Evolutionary conservation across 176 grass and related monocot genomes (phyloP), one percentile per base, ranked within the genome.

Genomic region (Ananas comosus): DNA sequence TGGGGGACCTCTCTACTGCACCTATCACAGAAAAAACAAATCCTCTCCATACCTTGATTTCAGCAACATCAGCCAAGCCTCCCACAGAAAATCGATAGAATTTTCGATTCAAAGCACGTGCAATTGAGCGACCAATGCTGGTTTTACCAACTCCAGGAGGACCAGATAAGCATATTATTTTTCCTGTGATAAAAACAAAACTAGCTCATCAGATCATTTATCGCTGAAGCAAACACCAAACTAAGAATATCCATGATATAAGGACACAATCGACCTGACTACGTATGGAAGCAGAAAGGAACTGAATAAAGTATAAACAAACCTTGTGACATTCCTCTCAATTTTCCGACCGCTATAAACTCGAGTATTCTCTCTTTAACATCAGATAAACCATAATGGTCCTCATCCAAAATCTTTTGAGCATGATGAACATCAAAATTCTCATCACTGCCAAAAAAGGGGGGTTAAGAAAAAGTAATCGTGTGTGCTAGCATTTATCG

Each of bases 121-220:
- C 94, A 88, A 99, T 99, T 75, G 94, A 99, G 68, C 87, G 89
- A 12, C 94, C 94, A 68, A 99, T 91, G 78, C 94, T 99, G 42
- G 94, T 99, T 85, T 99, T 99, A 79, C 94, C 94, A 67, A 99
- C 94, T 78, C 94, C 94, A 80, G 94, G 94, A 7, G 94, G 94
- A n/a, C 94, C 94, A 71, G 89, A 99, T 59, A 99, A 88, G 78
- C 94, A 99, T 80, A 99, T 88, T 70, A 99, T 99, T 78, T 99
- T 99, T 48, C 94, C 94, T 99, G 85, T 76, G 68, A 65, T 10
- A 61, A 68, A 3, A 59, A 79, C 11, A 51, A 69, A 73, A 17
- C 53, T 56, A 75, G 59, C 13, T 22, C 56, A 61, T 22, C 16
- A 61, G 33, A 42, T 42, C 33, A 42, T 7, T 42, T 42, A 42